Percentiles rank a stretch among this genome's conserved stretches.
Conservation (phyloP, 1,139 yeast species). For the Yamadazyma triangularis region DNA sequence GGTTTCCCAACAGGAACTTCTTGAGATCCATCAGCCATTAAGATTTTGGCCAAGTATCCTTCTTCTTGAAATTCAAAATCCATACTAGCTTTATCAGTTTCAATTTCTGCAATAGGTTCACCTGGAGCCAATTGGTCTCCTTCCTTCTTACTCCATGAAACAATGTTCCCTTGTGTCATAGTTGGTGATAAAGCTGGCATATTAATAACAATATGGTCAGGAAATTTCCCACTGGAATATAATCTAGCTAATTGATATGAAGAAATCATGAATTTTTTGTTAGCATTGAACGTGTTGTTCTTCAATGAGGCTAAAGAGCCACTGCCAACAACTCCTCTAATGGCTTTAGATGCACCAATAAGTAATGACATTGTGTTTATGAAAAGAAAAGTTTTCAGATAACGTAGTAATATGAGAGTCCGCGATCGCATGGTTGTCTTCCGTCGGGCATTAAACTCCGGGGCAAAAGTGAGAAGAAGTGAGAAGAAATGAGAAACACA, state of each 20-base stretch:
- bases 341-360: slow-evolving; percentile 8
- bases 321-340: slow-evolving; percentile 1
- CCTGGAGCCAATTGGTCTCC: slow-evolving; percentile 90
- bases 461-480: no score
- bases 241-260: slow-evolving; percentile 21
- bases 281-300: slow-evolving; percentile 5
- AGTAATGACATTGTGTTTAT: slow-evolving; percentile 4
- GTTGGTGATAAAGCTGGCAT: slow-evolving; percentile 98
- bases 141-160: slow-evolving; percentile 80
- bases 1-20: slow-evolving; percentile 94
- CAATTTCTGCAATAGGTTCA: slow-evolving; percentile 93
- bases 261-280: slow-evolving; percentile 10
- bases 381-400: not conserved
- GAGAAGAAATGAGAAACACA: no score
- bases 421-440: not conserved
- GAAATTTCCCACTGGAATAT: slow-evolving; percentile 45
- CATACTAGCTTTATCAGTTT: slow-evolving; percentile 98
- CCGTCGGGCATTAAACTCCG: not conserved
- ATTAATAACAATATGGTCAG: slow-evolving; percentile 66
- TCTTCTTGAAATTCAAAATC: slow-evolving; percentile 99
- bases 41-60: slow-evolving; percentile 88
- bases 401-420: no score
- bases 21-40: slow-evolving; percentile 81
- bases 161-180: slow-evolving; percentile 93
- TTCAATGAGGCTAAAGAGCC: slow-evolving; percentile 4